Percentiles rank a stretch among this genome's conserved stretches.
These are phyloP conservation scores for Fagopyrum homotropicum DNA, from an alignment of 148 eudicot species.

Conservation along the genomic window DNA sequence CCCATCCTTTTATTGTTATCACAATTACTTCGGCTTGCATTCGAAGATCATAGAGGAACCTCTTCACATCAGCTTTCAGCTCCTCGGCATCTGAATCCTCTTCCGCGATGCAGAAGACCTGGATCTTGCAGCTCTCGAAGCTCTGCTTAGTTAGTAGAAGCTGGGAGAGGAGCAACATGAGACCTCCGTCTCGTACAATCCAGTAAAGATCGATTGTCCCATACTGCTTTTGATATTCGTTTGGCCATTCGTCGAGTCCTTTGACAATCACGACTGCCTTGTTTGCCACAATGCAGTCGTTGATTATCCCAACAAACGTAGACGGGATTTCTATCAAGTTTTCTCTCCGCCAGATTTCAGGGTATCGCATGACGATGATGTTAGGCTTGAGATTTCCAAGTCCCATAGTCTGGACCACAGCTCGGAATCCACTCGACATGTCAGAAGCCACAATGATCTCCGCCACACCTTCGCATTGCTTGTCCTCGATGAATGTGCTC, in stretches of 20 bases:
- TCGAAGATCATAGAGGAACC: constrained; percentile 87
- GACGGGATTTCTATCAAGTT: constrained; percentile 79
- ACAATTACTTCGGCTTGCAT: constrained; percentile 98
- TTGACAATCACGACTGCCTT: constrained; percentile 97
- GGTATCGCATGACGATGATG: constrained; percentile 90
- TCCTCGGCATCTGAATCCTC: constrained; percentile 91
- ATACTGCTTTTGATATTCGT: constrained; percentile 80
- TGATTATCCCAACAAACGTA: constrained; percentile 90
- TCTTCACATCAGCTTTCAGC: constrained; percentile 84
- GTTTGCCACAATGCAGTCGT: constrained; percentile 95
- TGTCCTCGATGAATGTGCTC: constrained; percentile 81
- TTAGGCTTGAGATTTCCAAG: constrained; percentile 98
- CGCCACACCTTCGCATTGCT: constrained; percentile 93
- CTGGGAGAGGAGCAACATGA: constrained; percentile 97
- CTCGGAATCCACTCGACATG: constrained; percentile 90
- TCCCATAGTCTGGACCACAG: constrained; percentile 94
- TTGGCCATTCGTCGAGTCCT: constrained; percentile 99
- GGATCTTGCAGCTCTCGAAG: constrained; percentile 96
- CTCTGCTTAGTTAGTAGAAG: constrained; percentile 89
- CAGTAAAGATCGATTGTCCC: constrained; percentile 98
- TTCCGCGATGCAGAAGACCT: constrained; percentile 95
- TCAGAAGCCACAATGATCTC: constrained; percentile 90
- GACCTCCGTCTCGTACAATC: constrained; percentile 97
- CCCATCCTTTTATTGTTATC: constrained; percentile 88
- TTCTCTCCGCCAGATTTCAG: constrained; percentile 97